These are phyloP conservation scores for Debaryomyces udenii DNA, from an alignment of 1,139 yeast species.

Conservation along the genomic window DNA sequence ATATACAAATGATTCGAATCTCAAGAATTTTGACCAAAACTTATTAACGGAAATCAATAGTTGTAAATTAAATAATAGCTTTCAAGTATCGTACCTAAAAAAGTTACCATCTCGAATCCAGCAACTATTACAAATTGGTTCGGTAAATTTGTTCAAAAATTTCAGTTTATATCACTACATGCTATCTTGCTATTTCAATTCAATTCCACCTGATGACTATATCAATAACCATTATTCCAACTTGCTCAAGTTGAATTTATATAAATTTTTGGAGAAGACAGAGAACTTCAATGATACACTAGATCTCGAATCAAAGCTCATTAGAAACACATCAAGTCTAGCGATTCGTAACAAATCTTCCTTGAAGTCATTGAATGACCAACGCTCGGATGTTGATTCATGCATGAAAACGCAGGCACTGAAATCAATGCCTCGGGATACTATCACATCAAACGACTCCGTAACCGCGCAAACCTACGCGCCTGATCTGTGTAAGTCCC, in stretches of 20 bases:
- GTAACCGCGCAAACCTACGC: conserved; percentile 7
- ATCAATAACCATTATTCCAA: conserved; percentile 44
- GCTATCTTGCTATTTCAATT: conserved; percentile 45
- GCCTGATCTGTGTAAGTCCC: conserved; percentile 1
- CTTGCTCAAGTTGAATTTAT: conserved; percentile 39
- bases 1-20: conserved; percentile 44
- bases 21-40: conserved; percentile 37
- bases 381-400: neutral
- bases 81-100: conserved; percentile 26
- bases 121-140: conserved; percentile 35
- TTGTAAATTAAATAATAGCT: conserved; percentile 27
- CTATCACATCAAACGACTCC: conserved; percentile 8
- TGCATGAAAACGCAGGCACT: neutral
- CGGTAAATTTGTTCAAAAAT: conserved; percentile 39
- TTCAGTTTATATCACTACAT: conserved; percentile 43
- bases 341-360: conserved; percentile 40
- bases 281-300: conserved; percentile 34
- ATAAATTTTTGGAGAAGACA: conserved; percentile 44
- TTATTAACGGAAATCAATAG: conserved; percentile 34
- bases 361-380: conserved; percentile 27
- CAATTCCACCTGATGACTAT: conserved; percentile 30
- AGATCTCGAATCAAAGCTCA: conserved; percentile 31
- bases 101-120: conserved; percentile 42
- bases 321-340: conserved; percentile 35
- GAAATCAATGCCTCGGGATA: conserved; percentile 1